Evolutionary conservation across 1,139 yeast genomes (phyloP), one percentile per base, ranked within the genome.

Genomic region (Blastobotrys malaysiensis): DNA sequence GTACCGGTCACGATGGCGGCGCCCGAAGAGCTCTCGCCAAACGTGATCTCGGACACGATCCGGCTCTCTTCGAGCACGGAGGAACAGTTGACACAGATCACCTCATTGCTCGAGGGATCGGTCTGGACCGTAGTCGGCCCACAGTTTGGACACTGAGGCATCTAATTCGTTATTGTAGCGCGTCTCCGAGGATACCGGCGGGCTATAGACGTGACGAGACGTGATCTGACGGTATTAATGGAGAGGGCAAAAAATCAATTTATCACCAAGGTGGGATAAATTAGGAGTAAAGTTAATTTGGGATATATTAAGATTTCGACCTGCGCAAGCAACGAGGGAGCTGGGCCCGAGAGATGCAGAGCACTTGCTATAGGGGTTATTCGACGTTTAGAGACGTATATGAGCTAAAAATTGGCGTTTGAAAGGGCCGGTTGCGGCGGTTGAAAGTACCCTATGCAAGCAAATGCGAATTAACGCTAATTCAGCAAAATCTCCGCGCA

Each of bases 1-100:
- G 95, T 83, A 65, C 99, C 99, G 62, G 90, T 96, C 1, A 93
- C 97, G 57, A 88, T 82, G 39, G 99, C 97, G 9, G 96, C 98
- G 61, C 99, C 99, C 24, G 86, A 78, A 11, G 96, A 79, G 2
- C 90, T 80, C 66, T 95, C 99, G 46, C 95, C 95, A 72, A 91
- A 93, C 19, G 95, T 88, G 55, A 95, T 95, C 68, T 95, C 99
- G 21, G 96, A 84, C 24, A 95, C 98, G 63, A 93, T 91, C 27
- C 96, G 96, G 64, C 90, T 88, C 68, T 91, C 98, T 63, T 89
- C 96, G 54, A 81, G 80, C 45, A 93, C 98, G 22, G 83, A 74
- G 68, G 98, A 97, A 80, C 99, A 93, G 48, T 73, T 68, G 45
- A 77, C 75, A 74, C 99, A 93, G 31, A 90, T 85, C 36, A 87